Evolutionary conservation across 2,329 filamentous ascomycete genomes (phyloP).

Genomic region (Paecilomyces formosus): DNA sequence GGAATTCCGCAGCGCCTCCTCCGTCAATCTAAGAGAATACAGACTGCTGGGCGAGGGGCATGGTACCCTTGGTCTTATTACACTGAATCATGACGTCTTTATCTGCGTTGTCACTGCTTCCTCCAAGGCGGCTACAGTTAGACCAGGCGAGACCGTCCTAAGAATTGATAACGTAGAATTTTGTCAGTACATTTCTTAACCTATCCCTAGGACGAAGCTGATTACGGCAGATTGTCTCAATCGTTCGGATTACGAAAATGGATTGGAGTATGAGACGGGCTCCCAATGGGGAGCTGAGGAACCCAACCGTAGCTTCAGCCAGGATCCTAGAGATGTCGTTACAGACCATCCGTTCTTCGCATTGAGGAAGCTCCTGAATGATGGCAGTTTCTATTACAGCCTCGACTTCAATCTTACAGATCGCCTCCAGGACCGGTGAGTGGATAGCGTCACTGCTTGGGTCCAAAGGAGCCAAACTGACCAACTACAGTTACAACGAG

Average conservation of each 20-base stretch:
- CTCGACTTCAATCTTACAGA: conserved; percentile 97
- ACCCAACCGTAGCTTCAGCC: conserved; percentile 41
- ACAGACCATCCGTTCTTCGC: conserved; percentile 85
- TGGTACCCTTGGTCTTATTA: conserved; percentile 82
- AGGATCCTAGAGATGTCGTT: conserved; percentile 59
- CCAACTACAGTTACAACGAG: conserved; percentile 56
- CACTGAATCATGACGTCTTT: conserved; percentile 77
- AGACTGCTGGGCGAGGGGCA: conserved; percentile 69
- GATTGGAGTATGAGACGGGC: conserved; percentile 50
- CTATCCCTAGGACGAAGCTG: neutral
- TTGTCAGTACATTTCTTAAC: conserved; percentile 29
- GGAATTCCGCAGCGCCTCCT: conserved; percentile 64
- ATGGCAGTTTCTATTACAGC: conserved; percentile 93
- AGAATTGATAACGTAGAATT: conserved; percentile 84
- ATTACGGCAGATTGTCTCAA: conserved; percentile 66
- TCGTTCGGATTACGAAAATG: conserved; percentile 75
- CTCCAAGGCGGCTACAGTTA: conserved; percentile 68
- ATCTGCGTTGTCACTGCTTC: conserved; percentile 80
- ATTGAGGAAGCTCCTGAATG: conserved; percentile 82
- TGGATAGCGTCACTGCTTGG: neutral
- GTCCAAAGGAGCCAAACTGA: conserved; percentile 12
- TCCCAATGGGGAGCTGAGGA: conserved; percentile 49
- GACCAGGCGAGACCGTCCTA: conserved; percentile 83
- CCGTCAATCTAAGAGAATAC: conserved; percentile 66
- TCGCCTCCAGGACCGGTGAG: conserved; percentile 76